These are phyloP conservation scores for Xylaria sp. DNA, from an alignment of 2,329 filamentous ascomycete genomes.

Conservation along the genomic window DNA sequence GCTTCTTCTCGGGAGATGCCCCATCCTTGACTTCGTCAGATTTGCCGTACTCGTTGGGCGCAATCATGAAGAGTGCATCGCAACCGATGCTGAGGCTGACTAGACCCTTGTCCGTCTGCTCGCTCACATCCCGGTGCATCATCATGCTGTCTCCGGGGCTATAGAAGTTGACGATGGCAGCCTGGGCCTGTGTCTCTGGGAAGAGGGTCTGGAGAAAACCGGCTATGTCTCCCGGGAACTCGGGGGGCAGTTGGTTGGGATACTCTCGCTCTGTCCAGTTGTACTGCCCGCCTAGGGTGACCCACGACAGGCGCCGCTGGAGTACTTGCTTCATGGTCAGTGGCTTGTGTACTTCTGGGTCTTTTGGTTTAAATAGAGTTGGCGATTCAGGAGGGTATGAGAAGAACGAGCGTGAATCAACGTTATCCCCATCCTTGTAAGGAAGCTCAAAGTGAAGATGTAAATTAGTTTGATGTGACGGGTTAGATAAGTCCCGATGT, in stretches of 20 bases:
- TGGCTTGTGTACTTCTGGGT: constrained; percentile 78
- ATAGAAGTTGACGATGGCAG: constrained; percentile 95
- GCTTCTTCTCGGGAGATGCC: constrained; percentile 55
- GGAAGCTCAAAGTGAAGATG: constrained; percentile 81
- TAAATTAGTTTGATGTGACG: constrained; percentile 86
- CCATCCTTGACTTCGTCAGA: constrained; percentile 13
- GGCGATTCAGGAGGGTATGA: constrained; percentile 60
- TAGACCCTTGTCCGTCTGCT: constrained; percentile 80
- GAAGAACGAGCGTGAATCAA: constrained; percentile 63
- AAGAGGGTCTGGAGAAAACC: constrained; percentile 76
- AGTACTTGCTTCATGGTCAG: constrained; percentile 77
- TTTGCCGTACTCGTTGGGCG: constrained; percentile 60
- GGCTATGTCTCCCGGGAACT: constrained; percentile 80
- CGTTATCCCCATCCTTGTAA: constrained; percentile 57
- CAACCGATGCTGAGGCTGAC: constrained; percentile 91
- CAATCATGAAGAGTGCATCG: constrained; percentile 88
- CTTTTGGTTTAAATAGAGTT: constrained; percentile 73
- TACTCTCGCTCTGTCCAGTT: constrained; percentile 93
- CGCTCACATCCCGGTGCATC: constrained; percentile 93
- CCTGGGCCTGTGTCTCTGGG: constrained; percentile 80
- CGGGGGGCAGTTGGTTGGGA: constrained; percentile 72
- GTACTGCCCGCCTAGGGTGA: constrained; percentile 94
- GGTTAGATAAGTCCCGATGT: constrained; percentile 79
- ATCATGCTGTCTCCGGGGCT: constrained; percentile 90
- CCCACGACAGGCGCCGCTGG: constrained; percentile 87